These are phyloP conservation scores for Akanthomyces uredinophilus DNA, from an alignment of 2,329 filamentous ascomycete genomes.

Conservation along the genomic window DNA sequence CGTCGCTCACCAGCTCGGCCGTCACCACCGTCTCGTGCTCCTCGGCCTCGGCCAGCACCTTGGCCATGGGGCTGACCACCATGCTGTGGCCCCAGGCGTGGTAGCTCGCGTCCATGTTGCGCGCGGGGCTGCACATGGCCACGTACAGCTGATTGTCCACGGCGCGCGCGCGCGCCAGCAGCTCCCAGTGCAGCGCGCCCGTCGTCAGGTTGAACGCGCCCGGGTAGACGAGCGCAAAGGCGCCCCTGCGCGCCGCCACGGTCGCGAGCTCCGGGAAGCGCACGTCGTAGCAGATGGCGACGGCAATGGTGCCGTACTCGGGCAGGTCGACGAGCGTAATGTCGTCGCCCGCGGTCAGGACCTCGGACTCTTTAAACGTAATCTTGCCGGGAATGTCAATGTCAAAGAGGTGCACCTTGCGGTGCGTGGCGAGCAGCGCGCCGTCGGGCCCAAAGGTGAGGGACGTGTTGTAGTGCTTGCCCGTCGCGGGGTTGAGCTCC, in stretches of 20 bases:
- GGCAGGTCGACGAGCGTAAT: conserved; percentile 82
- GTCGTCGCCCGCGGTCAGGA: conserved; percentile 78
- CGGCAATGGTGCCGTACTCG: conserved; percentile 78
- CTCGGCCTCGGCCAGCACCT: conserved; percentile 72
- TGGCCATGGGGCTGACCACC: conserved; percentile 80
- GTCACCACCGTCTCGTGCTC: conserved; percentile 73
- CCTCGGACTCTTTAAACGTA: conserved; percentile 83
- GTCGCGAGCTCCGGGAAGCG: conserved; percentile 92
- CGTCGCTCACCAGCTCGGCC: conserved; percentile 62
- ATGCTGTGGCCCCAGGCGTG: conserved; percentile 90
- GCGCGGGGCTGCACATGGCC: conserved; percentile 83
- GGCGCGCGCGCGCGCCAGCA: conserved; percentile 76
- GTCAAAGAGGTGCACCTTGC: conserved; percentile 95
- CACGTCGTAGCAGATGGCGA: conserved; percentile 97
- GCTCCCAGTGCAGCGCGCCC: conserved; percentile 83
- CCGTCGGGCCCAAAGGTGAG: conserved; percentile 77
- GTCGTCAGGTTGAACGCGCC: conserved; percentile 97
- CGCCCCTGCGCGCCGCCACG: conserved; percentile 79
- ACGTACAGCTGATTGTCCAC: conserved; percentile 95
- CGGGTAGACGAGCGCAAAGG: conserved; percentile 84
- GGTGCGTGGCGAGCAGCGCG: conserved; percentile 75
- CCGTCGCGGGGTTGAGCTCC: conserved; percentile 56
- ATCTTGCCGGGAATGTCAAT: conserved; percentile 97
- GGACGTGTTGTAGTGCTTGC: conserved; percentile 84
- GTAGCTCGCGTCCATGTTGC: conserved; percentile 69